A percentile compares a stretch with the other conserved stretches of the same genome.
Evolutionary conservation across 2,329 filamentous ascomycete species (phyloP).

Genomic region (Cephalotrichum gorgonifer): DNA sequence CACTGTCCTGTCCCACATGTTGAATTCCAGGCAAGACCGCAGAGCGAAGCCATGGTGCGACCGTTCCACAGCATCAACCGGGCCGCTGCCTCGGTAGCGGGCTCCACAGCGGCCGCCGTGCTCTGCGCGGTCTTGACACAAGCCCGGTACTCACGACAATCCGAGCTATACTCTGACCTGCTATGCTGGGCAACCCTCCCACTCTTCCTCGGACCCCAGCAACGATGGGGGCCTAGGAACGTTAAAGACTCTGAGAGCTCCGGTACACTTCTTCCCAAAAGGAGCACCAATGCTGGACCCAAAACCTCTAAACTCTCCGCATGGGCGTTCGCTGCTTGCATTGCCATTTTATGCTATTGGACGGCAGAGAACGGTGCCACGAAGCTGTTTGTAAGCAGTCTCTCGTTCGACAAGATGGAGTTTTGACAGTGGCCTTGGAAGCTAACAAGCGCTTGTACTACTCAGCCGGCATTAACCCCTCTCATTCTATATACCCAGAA

Average conservation of each 20-base stretch:
- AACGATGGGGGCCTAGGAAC: not conserved
- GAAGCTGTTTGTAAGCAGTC: not conserved
- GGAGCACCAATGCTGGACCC: not conserved
- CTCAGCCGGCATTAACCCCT: not conserved
- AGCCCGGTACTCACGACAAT: conserved; percentile 8
- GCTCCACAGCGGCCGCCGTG: conserved; percentile 13
- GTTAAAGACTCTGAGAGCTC: not conserved
- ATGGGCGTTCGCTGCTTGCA: not conserved
- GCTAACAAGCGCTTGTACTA: not conserved
- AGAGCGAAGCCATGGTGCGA: too few relatives aligned
- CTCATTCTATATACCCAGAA: not conserved
- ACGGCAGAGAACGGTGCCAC: not conserved
- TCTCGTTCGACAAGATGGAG: not conserved
- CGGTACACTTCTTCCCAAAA: not conserved
- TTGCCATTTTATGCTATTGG: not conserved
- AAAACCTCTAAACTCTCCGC: not conserved
- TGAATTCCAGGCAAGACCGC: too few relatives aligned
- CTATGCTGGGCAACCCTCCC: conserved; percentile 21
- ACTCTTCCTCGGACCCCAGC: conserved; percentile 9
- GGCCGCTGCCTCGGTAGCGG: conserved; percentile 6
- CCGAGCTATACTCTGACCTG: conserved; percentile 21
- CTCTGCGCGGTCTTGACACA: conserved; percentile 14
- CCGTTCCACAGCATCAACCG: too few relatives aligned
- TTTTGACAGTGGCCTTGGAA: not conserved
- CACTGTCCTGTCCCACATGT: too few relatives aligned